Evolutionary conservation across 768 basidiomycete genomes (phyloP).

Genomic region (Kwoniella pini): DNA sequence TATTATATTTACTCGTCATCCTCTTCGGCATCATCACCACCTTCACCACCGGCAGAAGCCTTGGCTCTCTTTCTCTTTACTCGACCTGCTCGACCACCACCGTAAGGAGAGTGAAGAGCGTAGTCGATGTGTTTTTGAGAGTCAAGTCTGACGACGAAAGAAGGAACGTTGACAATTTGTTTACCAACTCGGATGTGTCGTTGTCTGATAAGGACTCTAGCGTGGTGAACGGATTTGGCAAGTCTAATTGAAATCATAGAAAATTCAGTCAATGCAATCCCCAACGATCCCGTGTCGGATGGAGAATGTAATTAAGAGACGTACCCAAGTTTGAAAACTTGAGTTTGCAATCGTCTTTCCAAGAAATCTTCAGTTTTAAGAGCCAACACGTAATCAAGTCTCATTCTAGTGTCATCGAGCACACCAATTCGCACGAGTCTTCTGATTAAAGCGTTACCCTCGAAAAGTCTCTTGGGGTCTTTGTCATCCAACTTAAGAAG

Average conservation of each 20-base stretch:
- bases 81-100: constrained; percentile 81
- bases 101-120: constrained; percentile 92
- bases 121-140: constrained; percentile 99
- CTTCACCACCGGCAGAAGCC: constrained; percentile 87
- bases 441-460: constrained; percentile 63
- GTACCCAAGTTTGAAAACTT: constrained; percentile 90
- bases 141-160: constrained; percentile 98
- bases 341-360: constrained; percentile 97
- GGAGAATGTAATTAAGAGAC: constrained; percentile 7
- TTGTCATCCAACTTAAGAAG: constrained; percentile 99
- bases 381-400: constrained; percentile 99
- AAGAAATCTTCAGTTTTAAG: constrained; percentile 99
- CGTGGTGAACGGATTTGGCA: constrained; percentile 98
- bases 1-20: constrained; percentile 61
- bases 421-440: constrained; percentile 98
- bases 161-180: constrained; percentile 98
- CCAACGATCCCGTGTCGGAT: neutral
- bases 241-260: constrained; percentile 58
- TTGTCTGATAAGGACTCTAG: constrained; percentile 95
- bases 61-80: constrained; percentile 98
- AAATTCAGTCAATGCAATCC: neutral
- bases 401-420: constrained; percentile 97
- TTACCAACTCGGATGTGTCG: constrained; percentile 99
- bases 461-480: constrained; percentile 99
- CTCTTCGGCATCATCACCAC: constrained; percentile 80